phyloP scores from a whole-genome alignment of 129 eudicot genomes.

The Erigeron canadensis region DNA sequence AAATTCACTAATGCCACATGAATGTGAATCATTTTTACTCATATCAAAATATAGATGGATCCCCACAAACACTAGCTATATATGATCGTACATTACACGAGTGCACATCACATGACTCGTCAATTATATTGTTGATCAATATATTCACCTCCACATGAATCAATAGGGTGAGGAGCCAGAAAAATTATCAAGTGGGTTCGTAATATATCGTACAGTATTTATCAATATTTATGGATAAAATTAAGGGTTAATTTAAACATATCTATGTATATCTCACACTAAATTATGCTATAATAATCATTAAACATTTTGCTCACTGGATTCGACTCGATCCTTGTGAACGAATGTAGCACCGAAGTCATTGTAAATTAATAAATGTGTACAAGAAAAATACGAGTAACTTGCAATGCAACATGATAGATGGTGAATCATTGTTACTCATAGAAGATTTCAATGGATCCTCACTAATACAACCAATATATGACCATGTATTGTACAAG shows the following conservation, averaged over 20 bases:
- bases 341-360: too few relatives aligned
- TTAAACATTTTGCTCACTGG: too few relatives aligned
- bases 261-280: too few relatives aligned
- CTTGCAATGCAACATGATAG: background rate
- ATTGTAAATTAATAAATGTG: too few relatives aligned
- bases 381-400: too few relatives aligned
- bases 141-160: background rate
- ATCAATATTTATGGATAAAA: too few relatives aligned
- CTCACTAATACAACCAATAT: background rate
- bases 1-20: conserved; percentile 8
- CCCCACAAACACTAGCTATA: conserved; percentile 26
- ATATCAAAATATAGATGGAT: conserved; percentile 16
- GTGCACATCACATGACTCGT: background rate
- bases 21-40: conserved; percentile 25
- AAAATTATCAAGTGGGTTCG: too few relatives aligned
- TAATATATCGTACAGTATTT: too few relatives aligned
- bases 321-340: too few relatives aligned
- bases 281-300: too few relatives aligned
- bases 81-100: conserved; percentile 26
- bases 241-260: too few relatives aligned
- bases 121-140: conserved; percentile 4
- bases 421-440: background rate
- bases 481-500: background rate
- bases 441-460: background rate
- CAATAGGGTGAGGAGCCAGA: background rate